phyloP scores from a whole-genome alignment of 495 filamentous ascomycete genomes.

The Hypoxylon intermedium region DNA sequence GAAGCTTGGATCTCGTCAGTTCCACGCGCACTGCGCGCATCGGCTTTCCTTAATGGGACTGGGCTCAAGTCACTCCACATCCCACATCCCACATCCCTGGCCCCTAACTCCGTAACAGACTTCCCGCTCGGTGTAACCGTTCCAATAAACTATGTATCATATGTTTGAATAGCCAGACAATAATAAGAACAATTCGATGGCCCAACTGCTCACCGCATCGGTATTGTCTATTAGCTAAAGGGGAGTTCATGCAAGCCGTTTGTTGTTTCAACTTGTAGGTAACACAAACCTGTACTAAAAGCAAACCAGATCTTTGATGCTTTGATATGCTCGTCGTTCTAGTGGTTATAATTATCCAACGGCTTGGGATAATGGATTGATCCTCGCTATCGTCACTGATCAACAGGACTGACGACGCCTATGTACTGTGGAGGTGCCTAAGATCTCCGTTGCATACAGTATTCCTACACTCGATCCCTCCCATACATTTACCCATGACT shows the following conservation, averaged over 20 bases:
- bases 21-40: slow-evolving; percentile 34
- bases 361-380: slow-evolving; percentile 2
- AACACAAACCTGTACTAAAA: slow-evolving; percentile 11
- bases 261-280: slow-evolving; percentile 15
- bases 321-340: slow-evolving; percentile 11
- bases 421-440: slow-evolving; percentile 14
- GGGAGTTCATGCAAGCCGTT: too few species aligned
- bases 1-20: slow-evolving; percentile 5
- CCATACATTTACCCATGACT: too few species aligned
- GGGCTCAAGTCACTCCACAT: slow-evolving; percentile 23
- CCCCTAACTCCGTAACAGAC: slow-evolving; percentile 21
- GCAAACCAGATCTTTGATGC: slow-evolving; percentile 13
- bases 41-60: slow-evolving; percentile 38
- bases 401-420: slow-evolving; percentile 24
- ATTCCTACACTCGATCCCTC: not conserved
- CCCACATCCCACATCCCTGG: too few species aligned
- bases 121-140: slow-evolving; percentile 35
- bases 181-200: slow-evolving; percentile 2
- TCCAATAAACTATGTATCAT: slow-evolving; percentile 13
- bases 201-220: slow-evolving; percentile 10
- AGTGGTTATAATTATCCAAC: not conserved
- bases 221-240: slow-evolving; percentile 11
- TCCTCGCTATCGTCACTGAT: slow-evolving; percentile 35
- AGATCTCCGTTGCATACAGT: not conserved
- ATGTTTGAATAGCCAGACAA: slow-evolving; percentile 1